Evolutionary conservation across 2,329 filamentous ascomycete species (phyloP).

Genomic region (Colletotrichum kahawae): DNA sequence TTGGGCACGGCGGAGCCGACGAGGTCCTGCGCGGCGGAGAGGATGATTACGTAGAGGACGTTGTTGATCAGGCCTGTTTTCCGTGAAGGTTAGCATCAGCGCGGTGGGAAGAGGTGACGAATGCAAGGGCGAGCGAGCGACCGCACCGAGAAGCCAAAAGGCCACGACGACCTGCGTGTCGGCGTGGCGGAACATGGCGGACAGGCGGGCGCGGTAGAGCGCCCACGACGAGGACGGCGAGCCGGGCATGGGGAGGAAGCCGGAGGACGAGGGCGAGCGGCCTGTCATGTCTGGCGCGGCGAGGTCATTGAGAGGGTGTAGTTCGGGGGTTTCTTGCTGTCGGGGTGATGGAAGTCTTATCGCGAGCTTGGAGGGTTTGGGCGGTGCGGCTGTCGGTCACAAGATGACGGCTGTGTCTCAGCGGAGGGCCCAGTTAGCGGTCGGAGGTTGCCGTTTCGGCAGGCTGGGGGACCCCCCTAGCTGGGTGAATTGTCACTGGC

Average conservation of each 20-base stretch:
- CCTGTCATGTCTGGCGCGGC: conserved; percentile 34
- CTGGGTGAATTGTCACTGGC: background rate
- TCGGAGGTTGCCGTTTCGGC: background rate
- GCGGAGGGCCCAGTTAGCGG: background rate
- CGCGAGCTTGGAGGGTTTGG: background rate
- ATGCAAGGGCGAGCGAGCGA: background rate
- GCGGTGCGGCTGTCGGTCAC: conserved; percentile 11
- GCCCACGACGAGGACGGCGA: conserved; percentile 72
- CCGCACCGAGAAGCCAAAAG: conserved; percentile 90
- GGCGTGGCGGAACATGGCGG: conserved; percentile 66
- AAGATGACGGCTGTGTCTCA: conserved; percentile 10
- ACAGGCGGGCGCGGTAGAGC: conserved; percentile 71
- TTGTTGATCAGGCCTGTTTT: conserved; percentile 86
- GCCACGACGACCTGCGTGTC: conserved; percentile 76
- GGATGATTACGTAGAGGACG: conserved; percentile 95
- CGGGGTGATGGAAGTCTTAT: background rate
- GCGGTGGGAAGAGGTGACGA: background rate
- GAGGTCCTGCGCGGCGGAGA: conserved; percentile 93
- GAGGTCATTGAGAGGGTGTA: background rate
- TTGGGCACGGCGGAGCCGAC: conserved; percentile 91
- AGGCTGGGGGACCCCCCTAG: background rate
- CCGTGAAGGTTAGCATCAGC: background rate
- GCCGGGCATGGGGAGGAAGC: conserved; percentile 62
- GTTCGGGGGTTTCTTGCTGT: background rate
- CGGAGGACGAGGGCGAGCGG: conserved; percentile 45